Conservation (phyloP, 148 eudicot genomes). For the Rhododendron kiyosumense region DNA sequence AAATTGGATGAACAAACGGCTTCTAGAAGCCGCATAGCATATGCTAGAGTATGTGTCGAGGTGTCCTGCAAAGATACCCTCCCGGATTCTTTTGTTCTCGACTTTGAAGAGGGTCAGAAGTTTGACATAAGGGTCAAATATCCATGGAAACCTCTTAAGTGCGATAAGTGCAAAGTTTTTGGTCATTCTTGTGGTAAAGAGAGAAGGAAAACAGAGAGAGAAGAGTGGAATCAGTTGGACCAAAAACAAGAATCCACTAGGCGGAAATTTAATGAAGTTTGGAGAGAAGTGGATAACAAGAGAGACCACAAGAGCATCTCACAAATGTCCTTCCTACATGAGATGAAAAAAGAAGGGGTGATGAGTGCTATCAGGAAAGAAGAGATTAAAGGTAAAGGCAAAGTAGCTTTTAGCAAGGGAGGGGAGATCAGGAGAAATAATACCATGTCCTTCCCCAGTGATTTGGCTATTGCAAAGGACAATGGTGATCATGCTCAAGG, state of each 20-base stretch:
- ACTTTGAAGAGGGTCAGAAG: slow-evolving; percentile 6
- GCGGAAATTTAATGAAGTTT: background rate
- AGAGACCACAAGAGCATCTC: background rate
- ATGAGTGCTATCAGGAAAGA: background rate
- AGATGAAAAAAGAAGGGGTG: background rate
- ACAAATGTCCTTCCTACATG: background rate
- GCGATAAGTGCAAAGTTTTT: background rate
- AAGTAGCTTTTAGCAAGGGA: slow-evolving; percentile 2
- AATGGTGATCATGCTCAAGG: background rate
- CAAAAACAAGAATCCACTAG: background rate
- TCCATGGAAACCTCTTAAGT: slow-evolving; percentile 2
- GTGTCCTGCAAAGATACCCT: background rate
- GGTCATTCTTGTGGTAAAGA: slow-evolving; percentile 1
- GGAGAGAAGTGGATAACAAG: background rate
- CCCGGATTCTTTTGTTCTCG: background rate
- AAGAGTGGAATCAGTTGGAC: slow-evolving; percentile 1
- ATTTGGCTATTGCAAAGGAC: background rate
- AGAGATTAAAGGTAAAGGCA: background rate
- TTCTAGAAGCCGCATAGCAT: slow-evolving; percentile 4
- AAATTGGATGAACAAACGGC: background rate
- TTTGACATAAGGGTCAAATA: slow-evolving; percentile 1
- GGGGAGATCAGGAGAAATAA: background rate
- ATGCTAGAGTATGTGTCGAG: background rate
- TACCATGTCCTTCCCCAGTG: background rate
- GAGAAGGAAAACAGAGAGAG: background rate